A percentile compares a stretch with the other conserved stretches of the same genome.
Conservation (phyloP, 1,139 yeast genomes). For the Eremothecium gossypii region DNA sequence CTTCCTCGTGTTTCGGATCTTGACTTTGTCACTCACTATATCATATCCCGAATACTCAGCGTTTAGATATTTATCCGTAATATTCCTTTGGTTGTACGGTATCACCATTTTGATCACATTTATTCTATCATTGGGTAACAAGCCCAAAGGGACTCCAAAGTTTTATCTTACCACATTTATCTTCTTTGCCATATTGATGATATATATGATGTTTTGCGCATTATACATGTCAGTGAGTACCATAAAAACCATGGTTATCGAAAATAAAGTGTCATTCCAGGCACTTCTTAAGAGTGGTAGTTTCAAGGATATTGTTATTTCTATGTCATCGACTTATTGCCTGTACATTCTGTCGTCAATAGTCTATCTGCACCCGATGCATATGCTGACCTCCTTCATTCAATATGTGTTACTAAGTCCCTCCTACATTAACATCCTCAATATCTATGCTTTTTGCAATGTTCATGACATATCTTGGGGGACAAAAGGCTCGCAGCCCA, state of each 20-base stretch:
- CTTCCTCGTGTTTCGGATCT: conserved; percentile 69
- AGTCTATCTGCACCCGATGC: conserved; percentile 91
- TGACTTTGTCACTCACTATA: conserved; percentile 60
- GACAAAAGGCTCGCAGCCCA: conserved; percentile 78
- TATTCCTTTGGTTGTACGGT: conserved; percentile 81
- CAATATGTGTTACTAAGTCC: conserved; percentile 86
- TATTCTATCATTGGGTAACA: conserved; percentile 85
- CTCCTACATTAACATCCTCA: conserved; percentile 76
- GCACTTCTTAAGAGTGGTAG: conserved; percentile 42
- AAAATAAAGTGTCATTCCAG: conserved; percentile 26
- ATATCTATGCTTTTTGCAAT: conserved; percentile 88
- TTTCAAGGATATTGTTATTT: conserved; percentile 80
- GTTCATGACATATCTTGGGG: conserved; percentile 99
- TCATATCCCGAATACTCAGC: conserved; percentile 49
- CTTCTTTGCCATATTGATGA: conserved; percentile 88
- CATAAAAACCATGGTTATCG: conserved; percentile 33
- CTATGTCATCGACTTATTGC: conserved; percentile 75
- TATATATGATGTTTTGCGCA: conserved; percentile 85
- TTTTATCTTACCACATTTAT: conserved; percentile 76
- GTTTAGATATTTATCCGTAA: conserved; percentile 68
- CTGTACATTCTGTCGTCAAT: conserved; percentile 72
- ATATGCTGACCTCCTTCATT: conserved; percentile 72
- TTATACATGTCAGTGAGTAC: conserved; percentile 74
- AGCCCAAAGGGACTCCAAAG: conserved; percentile 82
- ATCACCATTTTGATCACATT: conserved; percentile 87